Conservation (phyloP, 108 stramenopile species). For the Skeletonema grethae region DNA sequence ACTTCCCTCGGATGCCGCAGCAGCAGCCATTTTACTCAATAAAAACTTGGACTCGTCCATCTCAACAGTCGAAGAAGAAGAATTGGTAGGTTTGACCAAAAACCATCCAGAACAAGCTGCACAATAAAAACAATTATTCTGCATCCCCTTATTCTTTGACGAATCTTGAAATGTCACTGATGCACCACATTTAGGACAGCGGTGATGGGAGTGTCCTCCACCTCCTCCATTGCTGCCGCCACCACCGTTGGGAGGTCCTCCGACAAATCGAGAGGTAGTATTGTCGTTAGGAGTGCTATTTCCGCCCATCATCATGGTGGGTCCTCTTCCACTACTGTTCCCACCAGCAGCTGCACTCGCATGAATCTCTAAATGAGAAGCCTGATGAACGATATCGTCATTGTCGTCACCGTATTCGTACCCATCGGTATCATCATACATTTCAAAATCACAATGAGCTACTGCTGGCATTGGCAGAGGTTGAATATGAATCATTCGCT, state of each 20-base stretch:
- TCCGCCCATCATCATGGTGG: not conserved
- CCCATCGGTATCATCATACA: conserved; percentile 6
- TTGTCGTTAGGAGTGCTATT: conserved; percentile 9
- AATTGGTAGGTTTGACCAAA: conserved; percentile 31
- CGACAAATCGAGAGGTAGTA: conserved; percentile 9
- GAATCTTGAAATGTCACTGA: conserved; percentile 64
- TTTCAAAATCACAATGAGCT: conserved; percentile 12
- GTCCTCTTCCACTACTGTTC: not conserved
- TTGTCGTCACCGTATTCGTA: conserved; percentile 13
- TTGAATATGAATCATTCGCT: conserved; percentile 35
- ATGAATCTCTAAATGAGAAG: not conserved
- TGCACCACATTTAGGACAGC: conserved; percentile 82
- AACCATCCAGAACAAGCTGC: conserved; percentile 90
- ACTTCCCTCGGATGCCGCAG: not conserved
- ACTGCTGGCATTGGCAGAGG: conserved; percentile 45
- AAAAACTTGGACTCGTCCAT: conserved; percentile 17
- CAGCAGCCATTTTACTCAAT: conserved; percentile 12
- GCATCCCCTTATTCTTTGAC: conserved; percentile 27
- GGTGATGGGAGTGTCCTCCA: conserved; percentile 48
- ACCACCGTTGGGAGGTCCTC: conserved; percentile 11
- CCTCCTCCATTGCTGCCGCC: conserved; percentile 32
- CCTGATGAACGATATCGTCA: conserved; percentile 15
- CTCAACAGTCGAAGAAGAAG: conserved; percentile 1
- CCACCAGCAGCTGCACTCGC: conserved; percentile 4
- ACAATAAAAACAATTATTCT: conserved; percentile 85